Evolutionary conservation across 768 basidiomycete species (phyloP), one percentile per base, ranked within the genome.

Genomic region (Panus rudis): DNA sequence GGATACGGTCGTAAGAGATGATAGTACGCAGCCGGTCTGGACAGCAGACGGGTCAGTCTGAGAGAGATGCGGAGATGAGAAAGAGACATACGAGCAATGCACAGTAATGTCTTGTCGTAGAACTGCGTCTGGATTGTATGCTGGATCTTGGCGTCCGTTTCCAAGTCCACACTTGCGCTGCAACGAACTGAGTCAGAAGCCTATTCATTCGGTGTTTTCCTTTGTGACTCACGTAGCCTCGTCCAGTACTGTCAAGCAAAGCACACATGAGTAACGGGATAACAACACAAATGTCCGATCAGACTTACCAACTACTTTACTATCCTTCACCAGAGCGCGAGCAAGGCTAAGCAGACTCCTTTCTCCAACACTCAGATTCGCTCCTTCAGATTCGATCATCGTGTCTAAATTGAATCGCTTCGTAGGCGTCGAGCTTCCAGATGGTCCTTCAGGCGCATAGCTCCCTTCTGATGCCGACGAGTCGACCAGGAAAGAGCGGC

Each of bases 1-100:
- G 64, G 35, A 87, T 79, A 19, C 77, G 65, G 57, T 90, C 84
- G 52, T 85, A 85, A 11, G 62, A 61, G 45, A 72, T 56, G 49
- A 78, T 74, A 1, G 77, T 80, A 41, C 70, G 62, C 21, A 78
- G 58, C n/a, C 77, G 70, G 53, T 77, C 58, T 62, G 12, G n/a
- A n/a, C 25, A 11, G 30, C 13, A 6, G 12, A 10, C 20, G 12
- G 19, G 27, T 11, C 11, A 5, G 22, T 2, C 8, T 25, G 10
- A 16, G 8, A 35, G 33, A 8, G 8, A 20, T 34, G 4, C 6
- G 13, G 14, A 11, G 13, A 12, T 12, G 16, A 14, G 20, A 28
- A 37, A 16, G n/a, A 32, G n/a, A 25, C 60, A 12, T 33, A 61
- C 60, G 61, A 12, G 72, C 72, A 43, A 77, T 76, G 51, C 69